A percentile compares a stretch with the other conserved stretches of the same genome.
Evolutionary conservation across 805 yeast species (phyloP).

Genomic region (Maudiozyma serrabonitensis): DNA sequence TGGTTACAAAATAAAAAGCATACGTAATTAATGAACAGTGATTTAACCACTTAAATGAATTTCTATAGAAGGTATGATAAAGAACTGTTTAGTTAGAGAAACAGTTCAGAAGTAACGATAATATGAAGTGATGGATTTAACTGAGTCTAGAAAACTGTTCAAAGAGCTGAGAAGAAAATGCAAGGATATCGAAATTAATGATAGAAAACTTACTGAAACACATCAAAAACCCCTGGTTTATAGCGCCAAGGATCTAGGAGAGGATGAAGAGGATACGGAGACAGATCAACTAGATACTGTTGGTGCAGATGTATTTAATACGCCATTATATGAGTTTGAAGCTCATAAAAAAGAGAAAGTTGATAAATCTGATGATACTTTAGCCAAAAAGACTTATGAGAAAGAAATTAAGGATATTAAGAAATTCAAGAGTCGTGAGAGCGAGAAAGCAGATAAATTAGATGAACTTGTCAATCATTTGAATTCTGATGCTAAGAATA

Average conservation of each 20-base stretch:
- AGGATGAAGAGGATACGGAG: slow-evolving; percentile 1
- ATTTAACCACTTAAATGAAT: background rate
- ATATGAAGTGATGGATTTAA: slow-evolving; percentile 1
- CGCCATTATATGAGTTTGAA: slow-evolving; percentile 3
- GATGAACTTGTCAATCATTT: slow-evolving; percentile 15
- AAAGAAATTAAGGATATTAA: slow-evolving; percentile 16
- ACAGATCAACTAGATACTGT: background rate
- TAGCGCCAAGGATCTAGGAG: slow-evolving; percentile 11
- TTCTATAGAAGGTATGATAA: too few relatives aligned
- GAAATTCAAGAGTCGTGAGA: slow-evolving; percentile 6
- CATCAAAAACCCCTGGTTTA: slow-evolving; percentile 21
- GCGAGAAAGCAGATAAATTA: slow-evolving; percentile 9
- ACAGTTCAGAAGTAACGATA: background rate
- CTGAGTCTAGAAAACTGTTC: slow-evolving; percentile 3
- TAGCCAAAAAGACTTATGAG: slow-evolving; percentile 25
- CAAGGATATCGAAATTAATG: slow-evolving; percentile 12
- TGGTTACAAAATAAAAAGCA: background rate
- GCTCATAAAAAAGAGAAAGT: slow-evolving; percentile 10
- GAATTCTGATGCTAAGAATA: slow-evolving; percentile 13
- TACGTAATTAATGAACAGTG: background rate
- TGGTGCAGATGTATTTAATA: background rate
- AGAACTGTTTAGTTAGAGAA: background rate
- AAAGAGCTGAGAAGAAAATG: slow-evolving; percentile 13
- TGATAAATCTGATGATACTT: slow-evolving; percentile 6
- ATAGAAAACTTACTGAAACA: slow-evolving; percentile 15